Evolutionary conservation across 495 filamentous ascomycete genomes (phyloP).

Genomic region (Oidiodendron maius): DNA sequence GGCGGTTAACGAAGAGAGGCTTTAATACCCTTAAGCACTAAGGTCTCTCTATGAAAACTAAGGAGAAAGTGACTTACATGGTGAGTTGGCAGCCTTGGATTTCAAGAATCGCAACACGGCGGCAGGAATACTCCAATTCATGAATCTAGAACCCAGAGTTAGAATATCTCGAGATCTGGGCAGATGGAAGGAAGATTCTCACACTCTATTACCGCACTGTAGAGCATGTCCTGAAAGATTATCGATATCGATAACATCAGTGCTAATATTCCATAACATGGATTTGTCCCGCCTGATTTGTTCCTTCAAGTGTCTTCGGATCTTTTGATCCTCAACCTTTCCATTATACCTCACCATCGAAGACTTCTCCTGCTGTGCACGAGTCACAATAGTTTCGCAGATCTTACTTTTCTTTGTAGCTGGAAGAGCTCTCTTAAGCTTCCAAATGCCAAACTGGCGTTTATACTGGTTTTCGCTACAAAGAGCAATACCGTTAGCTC

Average conservation of each 20-base stretch:
- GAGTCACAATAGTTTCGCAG: constrained; percentile 3
- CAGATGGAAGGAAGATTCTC: constrained; percentile 1
- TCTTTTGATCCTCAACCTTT: constrained; percentile 27
- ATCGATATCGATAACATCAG: constrained; percentile 18
- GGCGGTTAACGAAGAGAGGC: not conserved
- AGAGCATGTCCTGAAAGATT: constrained; percentile 17
- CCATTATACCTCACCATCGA: constrained; percentile 19
- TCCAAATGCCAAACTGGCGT: constrained; percentile 37
- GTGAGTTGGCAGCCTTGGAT: constrained; percentile 15
- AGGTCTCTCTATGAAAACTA: not conserved
- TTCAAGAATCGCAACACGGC: constrained; percentile 11
- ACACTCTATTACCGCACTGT: constrained; percentile 23
- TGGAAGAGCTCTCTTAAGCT: constrained; percentile 28
- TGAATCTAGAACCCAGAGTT: constrained; percentile 18
- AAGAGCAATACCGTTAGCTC: not conserved
- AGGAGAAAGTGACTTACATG: too few relatives aligned
- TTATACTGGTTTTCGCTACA: constrained; percentile 33
- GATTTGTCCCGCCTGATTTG: constrained; percentile 11
- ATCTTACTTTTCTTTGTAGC: constrained; percentile 24
- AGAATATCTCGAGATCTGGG: constrained; percentile 8
- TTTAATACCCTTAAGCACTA: too few relatives aligned
- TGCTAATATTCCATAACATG: constrained; percentile 5
- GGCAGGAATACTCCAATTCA: constrained; percentile 29
- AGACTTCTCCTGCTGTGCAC: constrained; percentile 21
- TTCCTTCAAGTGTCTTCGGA: constrained; percentile 29